Evolutionary conservation across 805 yeast species (phyloP).

Genomic region (Saccharomycopsis selenospora): DNA sequence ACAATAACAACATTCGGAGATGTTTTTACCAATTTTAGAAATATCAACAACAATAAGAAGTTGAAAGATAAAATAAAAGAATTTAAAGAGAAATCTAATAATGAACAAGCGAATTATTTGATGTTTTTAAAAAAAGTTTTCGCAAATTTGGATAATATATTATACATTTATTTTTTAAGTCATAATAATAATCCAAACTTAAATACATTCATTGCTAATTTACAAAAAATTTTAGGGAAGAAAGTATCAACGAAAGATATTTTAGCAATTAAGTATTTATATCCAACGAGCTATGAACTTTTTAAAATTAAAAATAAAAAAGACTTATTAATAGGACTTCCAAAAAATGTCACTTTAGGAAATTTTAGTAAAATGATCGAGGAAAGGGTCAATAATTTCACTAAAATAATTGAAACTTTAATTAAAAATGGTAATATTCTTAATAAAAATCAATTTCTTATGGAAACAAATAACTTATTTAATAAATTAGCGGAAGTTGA

Average conservation of each 20-base stretch:
- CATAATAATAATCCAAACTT: constrained; percentile 11
- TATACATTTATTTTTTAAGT: constrained; percentile 6
- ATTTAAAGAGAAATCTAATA: not conserved
- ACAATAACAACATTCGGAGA: not conserved
- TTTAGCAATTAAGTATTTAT: constrained; percentile 9
- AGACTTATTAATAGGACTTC: constrained; percentile 6
- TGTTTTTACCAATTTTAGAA: not conserved
- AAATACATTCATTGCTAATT: constrained; percentile 6
- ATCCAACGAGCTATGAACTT: constrained; percentile 8
- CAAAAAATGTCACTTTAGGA: not conserved
- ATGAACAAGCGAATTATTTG: not conserved
- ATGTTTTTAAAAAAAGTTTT: constrained; percentile 2
- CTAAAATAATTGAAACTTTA: not conserved
- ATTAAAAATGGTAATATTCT: not conserved
- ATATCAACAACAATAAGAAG: not conserved
- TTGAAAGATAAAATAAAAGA: not conserved
- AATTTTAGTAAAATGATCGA: constrained; percentile 6
- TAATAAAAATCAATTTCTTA: not conserved
- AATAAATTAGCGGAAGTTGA: not conserved
- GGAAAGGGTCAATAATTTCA: not conserved
- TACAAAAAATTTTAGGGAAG: constrained; percentile 4
- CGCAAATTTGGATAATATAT: constrained; percentile 8
- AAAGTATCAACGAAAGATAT: constrained; percentile 6
- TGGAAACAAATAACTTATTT: not conserved
- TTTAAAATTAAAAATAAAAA: not conserved